These are phyloP conservation scores for Saccharum officinarum DNA, from an alignment of 176 grass and related monocot species.

Conservation along the genomic window DNA sequence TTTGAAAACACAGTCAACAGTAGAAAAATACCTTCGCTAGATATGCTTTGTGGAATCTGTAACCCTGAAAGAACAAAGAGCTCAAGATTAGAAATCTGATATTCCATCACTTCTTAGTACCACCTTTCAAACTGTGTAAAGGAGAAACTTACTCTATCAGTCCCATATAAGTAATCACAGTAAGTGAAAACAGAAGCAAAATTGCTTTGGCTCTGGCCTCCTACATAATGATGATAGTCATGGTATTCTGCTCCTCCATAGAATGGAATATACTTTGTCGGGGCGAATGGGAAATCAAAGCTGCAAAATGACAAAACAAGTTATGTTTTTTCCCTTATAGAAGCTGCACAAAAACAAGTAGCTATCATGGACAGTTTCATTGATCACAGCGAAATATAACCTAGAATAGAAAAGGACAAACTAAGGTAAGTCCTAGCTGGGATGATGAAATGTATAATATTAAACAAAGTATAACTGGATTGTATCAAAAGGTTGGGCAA, in stretches of 20 bases:
- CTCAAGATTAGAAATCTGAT: constrained; percentile 17
- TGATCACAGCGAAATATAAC: background rate
- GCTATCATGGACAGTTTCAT: background rate
- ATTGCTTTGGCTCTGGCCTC: constrained; percentile 90
- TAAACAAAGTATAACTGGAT: background rate
- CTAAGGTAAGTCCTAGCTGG: background rate
- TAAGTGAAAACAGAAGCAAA: constrained; percentile 96
- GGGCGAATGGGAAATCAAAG: constrained; percentile 88
- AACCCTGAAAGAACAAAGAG: constrained; percentile 72
- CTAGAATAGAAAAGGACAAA: background rate
- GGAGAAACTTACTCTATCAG: constrained; percentile 66
- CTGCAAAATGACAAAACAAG: constrained; percentile 42
- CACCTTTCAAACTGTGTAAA: background rate
- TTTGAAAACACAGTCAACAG: background rate
- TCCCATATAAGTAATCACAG: constrained; percentile 93
- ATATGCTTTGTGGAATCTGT: constrained; percentile 77
- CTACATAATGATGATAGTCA: constrained; percentile 97
- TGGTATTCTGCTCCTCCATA: constrained; percentile 96
- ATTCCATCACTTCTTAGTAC: constrained; percentile 10
- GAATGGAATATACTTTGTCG: constrained; percentile 89
- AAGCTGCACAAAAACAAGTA: background rate
- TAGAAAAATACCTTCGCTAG: constrained; percentile 67
- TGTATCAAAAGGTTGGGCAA: background rate
- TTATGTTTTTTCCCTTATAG: background rate
- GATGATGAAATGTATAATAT: background rate